These are phyloP conservation scores for Lyophyllum atratum DNA, from an alignment of 768 basidiomycete species.

Conservation along the genomic window DNA sequence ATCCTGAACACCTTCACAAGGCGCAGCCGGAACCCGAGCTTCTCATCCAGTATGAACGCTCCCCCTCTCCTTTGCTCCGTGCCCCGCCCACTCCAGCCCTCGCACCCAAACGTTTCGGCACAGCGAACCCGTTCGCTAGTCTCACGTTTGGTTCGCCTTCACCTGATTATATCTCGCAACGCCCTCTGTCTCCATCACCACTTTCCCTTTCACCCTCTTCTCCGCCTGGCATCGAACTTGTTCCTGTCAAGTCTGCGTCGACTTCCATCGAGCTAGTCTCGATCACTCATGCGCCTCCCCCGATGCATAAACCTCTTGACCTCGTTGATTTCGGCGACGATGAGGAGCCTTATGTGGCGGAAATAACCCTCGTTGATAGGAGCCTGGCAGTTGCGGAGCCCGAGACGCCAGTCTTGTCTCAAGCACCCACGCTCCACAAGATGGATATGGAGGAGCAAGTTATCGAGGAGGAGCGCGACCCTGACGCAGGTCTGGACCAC, in stretches of 20 bases:
- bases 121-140: constrained; percentile 11
- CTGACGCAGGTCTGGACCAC: neutral
- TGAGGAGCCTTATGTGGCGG: neutral
- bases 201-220: constrained; percentile 9
- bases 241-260: neutral
- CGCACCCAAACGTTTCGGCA: constrained; percentile 6
- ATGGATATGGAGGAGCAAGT: too few species aligned
- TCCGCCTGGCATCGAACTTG: constrained; percentile 8
- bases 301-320: neutral
- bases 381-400: neutral
- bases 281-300: neutral
- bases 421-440: neutral
- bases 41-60: constrained; percentile 7
- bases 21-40: neutral
- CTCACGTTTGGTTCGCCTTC: constrained; percentile 6
- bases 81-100: neutral
- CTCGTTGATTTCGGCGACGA: constrained; percentile 10
- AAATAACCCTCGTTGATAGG: neutral
- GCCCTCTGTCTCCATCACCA: constrained; percentile 5
- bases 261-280: neutral
- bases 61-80: neutral
- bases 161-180: constrained; percentile 1
- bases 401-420: neutral
- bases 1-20: neutral
- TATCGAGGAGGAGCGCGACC: neutral